Evolutionary conservation across 129 eudicot genomes (phyloP), one percentile per base, ranked within the genome.

Genomic region (Lactuca saligna): DNA sequence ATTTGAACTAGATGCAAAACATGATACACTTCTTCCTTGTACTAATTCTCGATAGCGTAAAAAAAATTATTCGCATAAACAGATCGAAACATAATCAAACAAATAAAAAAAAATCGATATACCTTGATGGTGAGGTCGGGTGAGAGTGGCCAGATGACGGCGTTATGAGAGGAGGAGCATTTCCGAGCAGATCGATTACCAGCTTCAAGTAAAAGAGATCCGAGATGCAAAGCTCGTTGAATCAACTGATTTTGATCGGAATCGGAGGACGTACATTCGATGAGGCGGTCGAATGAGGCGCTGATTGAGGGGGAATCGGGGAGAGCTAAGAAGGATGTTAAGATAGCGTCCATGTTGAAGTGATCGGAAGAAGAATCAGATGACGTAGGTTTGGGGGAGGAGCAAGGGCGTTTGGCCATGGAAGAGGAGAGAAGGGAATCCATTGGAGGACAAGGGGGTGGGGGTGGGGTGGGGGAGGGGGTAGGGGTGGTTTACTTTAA

Each of bases 101-200:
- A 61, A 42, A 59, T 7, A 11, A 41, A 25, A n/a, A 31, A 53
- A 46, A 15, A 32, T 12, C 15, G 13, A 6, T 39, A 49, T 57
- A 87, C 97, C 70, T 87, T 90, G 65, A 85, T 75, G 12, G 97
- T 90, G 68, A 90, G 87, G 71, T 90, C 95, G 41, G 89, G 80
- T 3, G 91, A 78, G 34, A 90, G 84, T 4, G 95, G 87, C 97
- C 97, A 90, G 55, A 74, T 86, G 67, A 66, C 64, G 33, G 76
- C 86, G 83, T 91, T 91, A 68, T 91, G 95, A 46, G 53, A 13
- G 14, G 87, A 79, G 1, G 85, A 85, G 61, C 82, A 83, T 61
- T 78, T 87, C 49, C 95, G 71, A 33, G 91, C 81, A 33, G 89
- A 81, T 58, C 97, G 82, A 55, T 83, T 85, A 10, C 78, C 95